Evolutionary conservation across 805 yeast species (phyloP).

Genomic region (Candida arabinofermentans): DNA sequence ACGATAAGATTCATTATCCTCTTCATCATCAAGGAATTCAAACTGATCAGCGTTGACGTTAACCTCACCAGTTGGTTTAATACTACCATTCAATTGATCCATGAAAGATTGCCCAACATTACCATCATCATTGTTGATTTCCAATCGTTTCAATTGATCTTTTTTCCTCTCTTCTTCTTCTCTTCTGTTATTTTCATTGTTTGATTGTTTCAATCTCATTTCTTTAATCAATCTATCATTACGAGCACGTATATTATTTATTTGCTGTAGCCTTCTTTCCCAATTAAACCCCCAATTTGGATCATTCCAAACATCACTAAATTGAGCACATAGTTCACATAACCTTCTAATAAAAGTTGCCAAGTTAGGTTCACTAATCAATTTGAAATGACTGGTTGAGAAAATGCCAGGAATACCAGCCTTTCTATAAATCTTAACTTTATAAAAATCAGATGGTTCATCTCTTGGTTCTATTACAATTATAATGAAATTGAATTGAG

Average conservation of each 20-base stretch:
- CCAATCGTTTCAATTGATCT: not conserved
- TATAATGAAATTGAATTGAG: constrained; percentile 81
- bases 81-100: constrained; percentile 7
- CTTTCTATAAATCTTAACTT: constrained; percentile 60
- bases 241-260: constrained; percentile 25
- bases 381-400: constrained; percentile 71
- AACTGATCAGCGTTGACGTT: constrained; percentile 1
- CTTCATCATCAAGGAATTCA: constrained; percentile 10
- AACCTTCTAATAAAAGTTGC: constrained; percentile 64
- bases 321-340: constrained; percentile 61
- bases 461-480: constrained; percentile 64
- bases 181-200: not conserved
- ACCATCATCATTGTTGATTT: not conserved
- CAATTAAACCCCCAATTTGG: constrained; percentile 59
- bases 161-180: not conserved
- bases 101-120: constrained; percentile 7
- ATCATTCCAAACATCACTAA: constrained; percentile 73
- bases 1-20: constrained; percentile 20
- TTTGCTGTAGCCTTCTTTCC: constrained; percentile 61
- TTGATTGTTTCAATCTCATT: not conserved
- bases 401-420: constrained; percentile 73
- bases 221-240: constrained; percentile 6
- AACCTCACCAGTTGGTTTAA: not conserved
- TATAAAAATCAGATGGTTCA: constrained; percentile 35
- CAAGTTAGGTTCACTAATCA: constrained; percentile 56